Conservation (phyloP, 108 stramenopile genomes). For the Cyclotella cryptica region DNA sequence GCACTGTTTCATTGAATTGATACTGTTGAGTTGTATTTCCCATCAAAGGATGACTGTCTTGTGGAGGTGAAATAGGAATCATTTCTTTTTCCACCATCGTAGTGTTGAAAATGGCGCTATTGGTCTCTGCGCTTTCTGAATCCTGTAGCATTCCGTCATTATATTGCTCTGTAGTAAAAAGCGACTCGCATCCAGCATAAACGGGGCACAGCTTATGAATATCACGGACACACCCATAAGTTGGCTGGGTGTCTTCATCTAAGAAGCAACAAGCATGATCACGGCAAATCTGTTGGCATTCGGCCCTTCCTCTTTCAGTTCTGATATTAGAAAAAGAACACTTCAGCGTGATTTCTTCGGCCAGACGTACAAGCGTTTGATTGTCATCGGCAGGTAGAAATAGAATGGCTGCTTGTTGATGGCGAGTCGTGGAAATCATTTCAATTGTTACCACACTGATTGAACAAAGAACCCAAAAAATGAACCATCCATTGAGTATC, state of each 20-base stretch:
- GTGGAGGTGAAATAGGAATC: not conserved
- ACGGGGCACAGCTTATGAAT: conserved; percentile 27
- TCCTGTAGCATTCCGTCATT: not conserved
- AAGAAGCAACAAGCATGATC: conserved; percentile 32
- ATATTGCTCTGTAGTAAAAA: not conserved
- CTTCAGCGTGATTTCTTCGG: conserved; percentile 1
- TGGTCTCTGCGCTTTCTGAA: not conserved
- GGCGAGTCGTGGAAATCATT: not conserved
- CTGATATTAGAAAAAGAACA: conserved; percentile 21
- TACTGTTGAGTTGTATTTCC: not conserved
- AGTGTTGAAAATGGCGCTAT: not conserved
- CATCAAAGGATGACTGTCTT: not conserved
- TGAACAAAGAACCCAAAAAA: too few relatives aligned
- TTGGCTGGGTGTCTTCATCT: not conserved
- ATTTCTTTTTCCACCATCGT: not conserved
- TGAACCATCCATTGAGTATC: too few relatives aligned
- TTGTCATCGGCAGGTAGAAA: not conserved
- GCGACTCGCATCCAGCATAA: conserved; percentile 21
- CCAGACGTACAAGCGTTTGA: not conserved
- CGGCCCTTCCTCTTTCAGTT: conserved; percentile 21
- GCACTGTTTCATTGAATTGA: too few relatives aligned
- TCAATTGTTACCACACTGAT: not conserved
- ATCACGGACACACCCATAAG: conserved; percentile 13
- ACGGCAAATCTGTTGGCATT: conserved; percentile 23
- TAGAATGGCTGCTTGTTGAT: not conserved